Conservation (phyloP, 805 yeast species). For the Gaillardinia entomophila region DNA sequence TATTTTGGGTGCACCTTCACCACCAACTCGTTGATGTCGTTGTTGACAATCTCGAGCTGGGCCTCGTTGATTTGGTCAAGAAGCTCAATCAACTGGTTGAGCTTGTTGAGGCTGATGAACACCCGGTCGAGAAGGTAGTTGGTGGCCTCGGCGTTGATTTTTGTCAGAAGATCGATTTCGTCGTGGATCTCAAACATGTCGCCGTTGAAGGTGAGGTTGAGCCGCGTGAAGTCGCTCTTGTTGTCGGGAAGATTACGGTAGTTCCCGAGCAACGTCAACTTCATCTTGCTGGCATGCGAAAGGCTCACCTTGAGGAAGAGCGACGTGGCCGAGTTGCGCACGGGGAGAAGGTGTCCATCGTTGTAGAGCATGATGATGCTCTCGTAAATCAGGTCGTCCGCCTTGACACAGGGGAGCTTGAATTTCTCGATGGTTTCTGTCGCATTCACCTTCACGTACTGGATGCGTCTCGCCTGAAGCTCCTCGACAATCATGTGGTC, state of each 20-base stretch:
- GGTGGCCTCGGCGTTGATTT: constrained; percentile 11
- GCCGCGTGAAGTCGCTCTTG: constrained; percentile 11
- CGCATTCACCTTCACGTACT: constrained; percentile 15
- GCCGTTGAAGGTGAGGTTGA: constrained; percentile 16
- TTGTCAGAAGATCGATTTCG: constrained; percentile 18
- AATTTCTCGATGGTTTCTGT: constrained; percentile 1
- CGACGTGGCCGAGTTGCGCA: constrained; percentile 26
- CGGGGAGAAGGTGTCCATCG: constrained; percentile 24
- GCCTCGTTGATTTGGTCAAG: constrained; percentile 26
- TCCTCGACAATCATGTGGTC: constrained; percentile 52
- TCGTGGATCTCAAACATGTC: constrained; percentile 25
- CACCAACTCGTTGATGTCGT: constrained; percentile 20
- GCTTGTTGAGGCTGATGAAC: constrained; percentile 23
- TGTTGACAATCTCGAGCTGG: constrained; percentile 19
- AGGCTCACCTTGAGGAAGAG: constrained; percentile 26
- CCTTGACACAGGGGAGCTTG: constrained; percentile 1
- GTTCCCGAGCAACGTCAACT: constrained; percentile 19
- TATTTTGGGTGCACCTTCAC: constrained; percentile 22
- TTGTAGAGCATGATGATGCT: constrained; percentile 19
- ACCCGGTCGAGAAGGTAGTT: constrained; percentile 13
- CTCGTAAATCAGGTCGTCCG: constrained; percentile 10
- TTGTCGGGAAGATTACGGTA: constrained; percentile 19
- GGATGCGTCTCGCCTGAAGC: constrained; percentile 33
- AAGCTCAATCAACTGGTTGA: constrained; percentile 26
- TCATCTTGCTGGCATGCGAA: constrained; percentile 16